Evolutionary conservation across 2,329 filamentous ascomycete genomes (phyloP), one percentile per base, ranked within the genome.

Genomic region (Ceratocystis papillata): DNA sequence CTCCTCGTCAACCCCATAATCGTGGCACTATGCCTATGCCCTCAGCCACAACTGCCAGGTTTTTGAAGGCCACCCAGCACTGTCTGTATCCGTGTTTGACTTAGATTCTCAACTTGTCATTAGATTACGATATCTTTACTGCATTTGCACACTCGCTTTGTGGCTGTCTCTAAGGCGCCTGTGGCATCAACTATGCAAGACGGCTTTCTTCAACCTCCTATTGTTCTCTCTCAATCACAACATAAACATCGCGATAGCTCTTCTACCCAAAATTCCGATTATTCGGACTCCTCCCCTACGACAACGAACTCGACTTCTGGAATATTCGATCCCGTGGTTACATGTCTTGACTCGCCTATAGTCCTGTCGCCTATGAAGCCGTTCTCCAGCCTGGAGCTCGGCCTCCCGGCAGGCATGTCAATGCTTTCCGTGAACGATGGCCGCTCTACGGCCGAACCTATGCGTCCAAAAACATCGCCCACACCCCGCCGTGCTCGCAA

Each of bases 221-320:
- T 28, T 55, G 22, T 55, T 22, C 44, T 22, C 12, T 30, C 41
- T 30, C 22, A 37, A 28, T 62, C 28, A 37, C 59, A 55, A 17
- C 60, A 46, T 20, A 63, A 37, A 30, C 57, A 45, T 69, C 75
- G 20, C 63, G 80, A 65, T 73, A 82, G 64, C 79, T 70, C 73
- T 78, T 68, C 78, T 79, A 69, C 88, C 90, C 76, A 85, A 87
- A 72, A 87, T 89, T 74, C 82, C 85, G 90, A 89, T 69, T 97
- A 94, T 1, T 89, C 89, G 53, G 92, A 96, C 72, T 96, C 93
- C 25, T 97, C 93, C 7, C 94, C 94, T 1, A 97, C 93, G 6
- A 96, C 92, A 2, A 96, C 91, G 5, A 96, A 90, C 22, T 90
- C 93, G 69, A 95, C 92, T 4, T 93, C 90, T 7, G 89, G 90